phyloP scores from a whole-genome alignment of 331 rosid species.

The Malus hybrid region DNA sequence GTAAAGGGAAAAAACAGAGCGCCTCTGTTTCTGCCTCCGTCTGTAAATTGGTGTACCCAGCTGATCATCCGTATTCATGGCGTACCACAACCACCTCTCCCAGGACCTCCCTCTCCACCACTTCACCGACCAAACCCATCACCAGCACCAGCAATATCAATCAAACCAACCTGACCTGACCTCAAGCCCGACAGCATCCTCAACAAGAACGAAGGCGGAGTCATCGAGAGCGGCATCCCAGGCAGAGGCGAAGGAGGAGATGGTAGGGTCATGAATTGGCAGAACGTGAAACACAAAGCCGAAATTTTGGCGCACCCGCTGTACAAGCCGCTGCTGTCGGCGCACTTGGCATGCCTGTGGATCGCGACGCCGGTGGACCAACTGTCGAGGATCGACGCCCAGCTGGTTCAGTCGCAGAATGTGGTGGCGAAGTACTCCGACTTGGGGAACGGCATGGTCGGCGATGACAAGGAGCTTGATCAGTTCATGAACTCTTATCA shows the following conservation, averaged over 20 bases:
- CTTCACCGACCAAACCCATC: too few relatives aligned
- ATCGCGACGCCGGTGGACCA: conserved; percentile 99
- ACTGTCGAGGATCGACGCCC: conserved; percentile 93
- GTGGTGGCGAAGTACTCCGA: conserved; percentile 88
- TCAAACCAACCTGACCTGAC: too few relatives aligned
- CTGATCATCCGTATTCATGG: too few relatives aligned
- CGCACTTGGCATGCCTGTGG: conserved; percentile 87
- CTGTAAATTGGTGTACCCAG: too few relatives aligned
- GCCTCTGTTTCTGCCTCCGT: too few relatives aligned
- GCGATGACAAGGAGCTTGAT: conserved; percentile 83
- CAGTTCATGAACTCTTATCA: too few relatives aligned
- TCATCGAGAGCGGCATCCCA: conserved; percentile 21
- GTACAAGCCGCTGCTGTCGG: conserved; percentile 83
- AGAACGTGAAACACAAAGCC: conserved; percentile 70
- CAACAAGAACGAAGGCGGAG: conserved; percentile 40
- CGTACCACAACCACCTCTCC: too few relatives aligned
- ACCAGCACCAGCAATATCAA: too few relatives aligned
- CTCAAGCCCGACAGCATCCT: conserved; percentile 24
- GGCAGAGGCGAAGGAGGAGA: conserved; percentile 21
- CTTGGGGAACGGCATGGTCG: conserved; percentile 53
- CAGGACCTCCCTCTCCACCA: too few relatives aligned
- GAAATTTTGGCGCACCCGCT: conserved; percentile 85
- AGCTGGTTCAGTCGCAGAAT: conserved; percentile 91
- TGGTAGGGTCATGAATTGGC: conserved; percentile 64
- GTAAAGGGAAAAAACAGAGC: too few relatives aligned